Percentiles rank a stretch among this genome's conserved stretches.
These are phyloP conservation scores for Claviceps lovelessii DNA, from an alignment of 2,329 filamentous ascomycete species.

Conservation along the genomic window DNA sequence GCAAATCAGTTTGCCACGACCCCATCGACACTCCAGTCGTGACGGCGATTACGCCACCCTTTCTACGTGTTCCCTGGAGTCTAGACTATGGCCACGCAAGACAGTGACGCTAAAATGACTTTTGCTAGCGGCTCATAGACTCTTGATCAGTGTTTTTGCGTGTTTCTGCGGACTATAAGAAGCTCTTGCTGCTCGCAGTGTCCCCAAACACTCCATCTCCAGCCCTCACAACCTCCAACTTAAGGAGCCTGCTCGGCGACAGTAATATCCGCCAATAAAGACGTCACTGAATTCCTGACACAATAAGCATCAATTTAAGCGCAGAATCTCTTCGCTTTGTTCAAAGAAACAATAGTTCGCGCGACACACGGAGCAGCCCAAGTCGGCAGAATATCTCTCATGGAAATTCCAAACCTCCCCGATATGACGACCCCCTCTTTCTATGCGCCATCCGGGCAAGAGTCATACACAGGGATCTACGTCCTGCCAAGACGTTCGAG, in stretches of 20 bases:
- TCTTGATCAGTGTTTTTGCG: neutral
- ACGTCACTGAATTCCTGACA: neutral
- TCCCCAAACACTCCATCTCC: neutral
- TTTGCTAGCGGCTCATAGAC: neutral
- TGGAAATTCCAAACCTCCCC: neutral
- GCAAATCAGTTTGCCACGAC: neutral
- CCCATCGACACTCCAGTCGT: constrained; percentile 16
- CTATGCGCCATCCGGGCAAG: neutral
- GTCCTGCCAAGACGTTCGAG: neutral
- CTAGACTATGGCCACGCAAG: neutral
- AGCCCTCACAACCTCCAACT: neutral
- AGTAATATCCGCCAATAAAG: neutral
- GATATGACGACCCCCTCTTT: neutral
- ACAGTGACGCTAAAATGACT: neutral
- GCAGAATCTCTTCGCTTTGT: neutral
- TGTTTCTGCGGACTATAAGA: neutral
- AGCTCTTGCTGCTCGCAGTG: neutral
- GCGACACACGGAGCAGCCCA: neutral
- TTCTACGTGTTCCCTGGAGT: constrained; percentile 31
- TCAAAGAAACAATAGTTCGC: neutral
- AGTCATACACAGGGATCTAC: neutral
- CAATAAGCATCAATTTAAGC: neutral
- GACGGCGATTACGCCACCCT: constrained; percentile 28
- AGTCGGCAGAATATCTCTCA: neutral
- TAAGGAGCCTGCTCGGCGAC: neutral